Conservation (phyloP, 2,329 filamentous ascomycete genomes). For the Colletotrichum echinochloae region DNA sequence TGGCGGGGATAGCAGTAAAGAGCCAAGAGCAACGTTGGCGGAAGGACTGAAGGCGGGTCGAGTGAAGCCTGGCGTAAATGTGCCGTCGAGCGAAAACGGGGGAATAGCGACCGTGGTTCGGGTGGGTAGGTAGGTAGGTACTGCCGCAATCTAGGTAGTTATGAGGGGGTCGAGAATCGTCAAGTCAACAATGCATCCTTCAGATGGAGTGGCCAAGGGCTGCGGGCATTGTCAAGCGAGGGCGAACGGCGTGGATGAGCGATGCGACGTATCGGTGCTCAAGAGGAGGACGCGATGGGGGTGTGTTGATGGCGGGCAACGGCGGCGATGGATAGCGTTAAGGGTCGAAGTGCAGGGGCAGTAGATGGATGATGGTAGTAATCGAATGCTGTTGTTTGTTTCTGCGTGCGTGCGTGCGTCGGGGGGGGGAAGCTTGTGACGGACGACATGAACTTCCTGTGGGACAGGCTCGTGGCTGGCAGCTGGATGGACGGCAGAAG, state of each 20-base stretch:
- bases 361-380: not conserved
- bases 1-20: not conserved
- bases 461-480: constrained; percentile 1
- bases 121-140: not conserved
- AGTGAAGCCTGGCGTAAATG: not conserved
- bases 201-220: constrained; percentile 13
- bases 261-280: not conserved
- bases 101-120: constrained; percentile 4
- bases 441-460: constrained; percentile 17
- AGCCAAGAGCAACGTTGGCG: not conserved
- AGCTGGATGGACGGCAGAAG: not conserved
- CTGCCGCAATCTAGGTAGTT: constrained; percentile 12
- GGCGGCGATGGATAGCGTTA: constrained; percentile 13
- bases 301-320: constrained; percentile 4
- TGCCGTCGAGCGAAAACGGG: not conserved
- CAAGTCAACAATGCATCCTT: constrained; percentile 40
- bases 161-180: constrained; percentile 6
- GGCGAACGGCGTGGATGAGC: not conserved
- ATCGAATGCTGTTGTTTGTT: constrained; percentile 9
- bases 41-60: not conserved
- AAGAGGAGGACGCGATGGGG: not conserved
- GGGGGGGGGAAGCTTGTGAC: constrained; percentile 37
- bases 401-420: not conserved
- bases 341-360: not conserved
- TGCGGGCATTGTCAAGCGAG: constrained; percentile 26